Percentiles rank a stretch among this genome's conserved stretches.
Evolutionary conservation across 176 grass and related monocot genomes (phyloP).

Genomic region (Ampelocalamus luodianensis): DNA sequence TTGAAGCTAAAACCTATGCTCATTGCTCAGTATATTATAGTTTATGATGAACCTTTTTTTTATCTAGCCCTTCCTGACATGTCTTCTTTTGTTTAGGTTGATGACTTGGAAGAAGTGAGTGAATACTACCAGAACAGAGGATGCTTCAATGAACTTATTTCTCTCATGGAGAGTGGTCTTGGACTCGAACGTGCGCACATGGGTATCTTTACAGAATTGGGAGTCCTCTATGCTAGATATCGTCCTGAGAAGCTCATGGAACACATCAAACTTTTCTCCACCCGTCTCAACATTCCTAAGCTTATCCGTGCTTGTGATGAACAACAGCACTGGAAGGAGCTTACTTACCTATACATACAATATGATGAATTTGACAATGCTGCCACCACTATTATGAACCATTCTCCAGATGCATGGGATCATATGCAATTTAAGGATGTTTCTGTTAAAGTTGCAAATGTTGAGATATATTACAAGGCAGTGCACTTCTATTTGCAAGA

Average conservation of each 20-base stretch:
- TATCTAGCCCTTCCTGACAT: conserved; percentile 39
- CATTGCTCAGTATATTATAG: not conserved
- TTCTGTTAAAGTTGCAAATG: conserved; percentile 91
- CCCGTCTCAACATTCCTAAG: conserved; percentile 92
- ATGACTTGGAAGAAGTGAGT: conserved; percentile 95
- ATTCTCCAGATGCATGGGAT: conserved; percentile 99
- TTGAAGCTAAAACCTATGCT: not conserved
- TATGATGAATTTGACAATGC: conserved; percentile 98
- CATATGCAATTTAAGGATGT: conserved; percentile 99
- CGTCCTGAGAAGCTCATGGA: conserved; percentile 96
- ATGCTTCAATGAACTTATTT: conserved; percentile 94
- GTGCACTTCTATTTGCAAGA: conserved; percentile 98
- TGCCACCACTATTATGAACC: conserved; percentile 99
- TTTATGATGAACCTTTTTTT: not conserved
- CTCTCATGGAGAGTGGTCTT: conserved; percentile 97
- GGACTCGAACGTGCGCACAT: conserved; percentile 91
- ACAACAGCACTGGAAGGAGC: conserved; percentile 98
- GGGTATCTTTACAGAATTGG: conserved; percentile 96
- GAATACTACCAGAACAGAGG: conserved; percentile 97
- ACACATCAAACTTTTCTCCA: conserved; percentile 96
- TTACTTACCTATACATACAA: conserved; percentile 93
- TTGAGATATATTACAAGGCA: conserved; percentile 94
- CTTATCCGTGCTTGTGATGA: conserved; percentile 93
- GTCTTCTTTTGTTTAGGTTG: conserved; percentile 63
- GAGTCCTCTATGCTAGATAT: conserved; percentile 96